phyloP scores from a whole-genome alignment of 148 eudicot genomes.

The Camellia granthamiana region DNA sequence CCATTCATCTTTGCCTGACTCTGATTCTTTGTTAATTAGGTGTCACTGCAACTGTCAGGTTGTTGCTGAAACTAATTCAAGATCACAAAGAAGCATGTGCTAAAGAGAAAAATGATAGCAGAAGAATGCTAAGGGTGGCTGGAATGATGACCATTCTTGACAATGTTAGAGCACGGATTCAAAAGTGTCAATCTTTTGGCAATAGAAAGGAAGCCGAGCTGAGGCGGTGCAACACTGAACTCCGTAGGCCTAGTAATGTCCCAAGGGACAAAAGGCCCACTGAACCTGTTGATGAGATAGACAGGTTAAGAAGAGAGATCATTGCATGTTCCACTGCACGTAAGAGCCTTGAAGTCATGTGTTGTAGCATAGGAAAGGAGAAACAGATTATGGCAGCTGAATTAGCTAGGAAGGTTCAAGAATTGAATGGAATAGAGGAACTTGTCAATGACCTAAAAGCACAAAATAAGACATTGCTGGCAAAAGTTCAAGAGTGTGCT shows the following conservation, averaged over 20 bases:
- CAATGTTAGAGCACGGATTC: conserved; percentile 60
- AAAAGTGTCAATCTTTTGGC: conserved; percentile 55
- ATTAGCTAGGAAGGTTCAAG: conserved; percentile 60
- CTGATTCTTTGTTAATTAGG: conserved; percentile 34
- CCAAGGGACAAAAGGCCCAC: conserved; percentile 28
- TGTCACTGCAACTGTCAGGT: conserved; percentile 65
- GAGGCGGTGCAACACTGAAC: conserved; percentile 52
- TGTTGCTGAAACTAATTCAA: conserved; percentile 68
- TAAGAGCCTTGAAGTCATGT: conserved; percentile 76
- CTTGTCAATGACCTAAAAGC: conserved; percentile 52
- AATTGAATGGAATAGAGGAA: conserved; percentile 71
- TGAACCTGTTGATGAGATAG: conserved; percentile 51
- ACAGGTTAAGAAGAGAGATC: conserved; percentile 50
- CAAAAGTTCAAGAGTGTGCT: conserved; percentile 43
- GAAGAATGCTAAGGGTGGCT: conserved; percentile 64
- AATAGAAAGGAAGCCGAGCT: conserved; percentile 37
- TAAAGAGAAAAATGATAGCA: conserved; percentile 45
- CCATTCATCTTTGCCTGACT: neutral
- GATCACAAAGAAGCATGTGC: conserved; percentile 72
- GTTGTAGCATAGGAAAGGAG: conserved; percentile 81
- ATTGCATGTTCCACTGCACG: conserved; percentile 53
- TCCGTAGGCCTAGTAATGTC: conserved; percentile 19
- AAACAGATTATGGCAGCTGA: conserved; percentile 76
- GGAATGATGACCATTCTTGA: conserved; percentile 88
- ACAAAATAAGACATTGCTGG: conserved; percentile 54